phyloP scores from a whole-genome alignment of 176 grass and related monocot species.

The Zoysia pacifica region DNA sequence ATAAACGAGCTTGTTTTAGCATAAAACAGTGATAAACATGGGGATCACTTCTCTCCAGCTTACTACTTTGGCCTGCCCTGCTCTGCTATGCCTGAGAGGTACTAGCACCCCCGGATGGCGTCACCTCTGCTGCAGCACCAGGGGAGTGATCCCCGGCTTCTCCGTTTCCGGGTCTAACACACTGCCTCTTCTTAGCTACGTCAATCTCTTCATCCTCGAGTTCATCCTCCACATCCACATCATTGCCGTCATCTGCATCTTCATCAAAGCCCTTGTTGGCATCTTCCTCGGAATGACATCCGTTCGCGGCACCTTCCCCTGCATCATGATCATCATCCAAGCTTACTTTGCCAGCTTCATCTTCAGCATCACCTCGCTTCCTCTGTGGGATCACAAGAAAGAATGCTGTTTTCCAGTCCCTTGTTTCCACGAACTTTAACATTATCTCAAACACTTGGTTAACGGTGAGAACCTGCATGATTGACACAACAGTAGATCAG shows the following conservation, averaged over 20 bases:
- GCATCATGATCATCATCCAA: conserved; percentile 24
- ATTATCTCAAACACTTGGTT: conserved; percentile 98
- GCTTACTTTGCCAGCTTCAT: conserved; percentile 32
- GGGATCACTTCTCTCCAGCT: background rate
- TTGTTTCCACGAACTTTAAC: conserved; percentile 88
- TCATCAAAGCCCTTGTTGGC: conserved; percentile 5
- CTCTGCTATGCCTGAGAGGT: conserved; percentile 6
- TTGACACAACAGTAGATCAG: background rate
- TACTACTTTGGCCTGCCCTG: background rate
- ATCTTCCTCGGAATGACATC: conserved; percentile 7
- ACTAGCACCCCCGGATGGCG: background rate
- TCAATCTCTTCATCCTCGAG: conserved; percentile 27
- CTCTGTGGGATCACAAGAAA: conserved; percentile 87
- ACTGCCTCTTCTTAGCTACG: conserved; percentile 52
- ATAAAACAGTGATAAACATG: background rate
- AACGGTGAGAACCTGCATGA: conserved; percentile 81
- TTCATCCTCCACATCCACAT: conserved; percentile 28
- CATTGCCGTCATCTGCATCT: conserved; percentile 26
- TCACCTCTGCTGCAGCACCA: conserved; percentile 24
- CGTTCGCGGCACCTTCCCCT: conserved; percentile 2
- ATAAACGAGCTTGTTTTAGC: conserved; percentile 15
- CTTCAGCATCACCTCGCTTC: conserved; percentile 58
- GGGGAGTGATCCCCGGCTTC: conserved; percentile 28
- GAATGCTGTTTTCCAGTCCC: conserved; percentile 91
- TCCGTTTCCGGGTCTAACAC: conserved; percentile 43